Conservation (phyloP, 106 monocot genomes). For the Dendrobium catenatum region DNA sequence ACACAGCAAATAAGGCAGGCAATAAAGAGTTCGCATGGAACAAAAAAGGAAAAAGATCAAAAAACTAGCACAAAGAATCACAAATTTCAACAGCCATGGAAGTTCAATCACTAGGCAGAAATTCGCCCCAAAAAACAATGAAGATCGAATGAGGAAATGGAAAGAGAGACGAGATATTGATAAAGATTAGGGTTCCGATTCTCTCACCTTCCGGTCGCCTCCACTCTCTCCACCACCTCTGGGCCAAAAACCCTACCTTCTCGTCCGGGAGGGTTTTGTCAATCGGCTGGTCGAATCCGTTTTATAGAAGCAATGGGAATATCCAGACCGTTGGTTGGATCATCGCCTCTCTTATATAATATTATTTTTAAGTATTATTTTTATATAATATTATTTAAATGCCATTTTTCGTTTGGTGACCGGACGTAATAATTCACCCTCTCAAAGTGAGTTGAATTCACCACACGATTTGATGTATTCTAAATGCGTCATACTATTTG, state of each 20-base stretch:
- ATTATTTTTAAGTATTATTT: no score
- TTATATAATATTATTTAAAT: no score
- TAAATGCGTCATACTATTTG: no score
- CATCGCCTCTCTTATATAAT: background rate
- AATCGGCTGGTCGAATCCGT: background rate
- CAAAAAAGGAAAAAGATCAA: background rate
- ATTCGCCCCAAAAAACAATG: background rate
- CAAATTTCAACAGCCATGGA: background rate
- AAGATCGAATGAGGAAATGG: background rate
- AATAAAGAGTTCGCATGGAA: background rate
- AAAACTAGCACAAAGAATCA: background rate
- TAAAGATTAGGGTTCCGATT: background rate
- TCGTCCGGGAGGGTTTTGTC: background rate
- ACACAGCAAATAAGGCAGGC: background rate
- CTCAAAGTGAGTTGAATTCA: no score
- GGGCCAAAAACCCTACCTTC: background rate
- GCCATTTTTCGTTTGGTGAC: no score
- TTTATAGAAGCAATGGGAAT: background rate
- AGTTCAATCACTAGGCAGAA: background rate
- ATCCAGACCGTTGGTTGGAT: slow-evolving; percentile 3
- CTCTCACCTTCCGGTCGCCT: background rate
- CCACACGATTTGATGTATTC: no score
- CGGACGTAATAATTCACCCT: no score
- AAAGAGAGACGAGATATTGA: background rate
- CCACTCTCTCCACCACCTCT: background rate